Evolutionary conservation across 495 filamentous ascomycete species (phyloP).

Genomic region (Aspergillus avenaceus): DNA sequence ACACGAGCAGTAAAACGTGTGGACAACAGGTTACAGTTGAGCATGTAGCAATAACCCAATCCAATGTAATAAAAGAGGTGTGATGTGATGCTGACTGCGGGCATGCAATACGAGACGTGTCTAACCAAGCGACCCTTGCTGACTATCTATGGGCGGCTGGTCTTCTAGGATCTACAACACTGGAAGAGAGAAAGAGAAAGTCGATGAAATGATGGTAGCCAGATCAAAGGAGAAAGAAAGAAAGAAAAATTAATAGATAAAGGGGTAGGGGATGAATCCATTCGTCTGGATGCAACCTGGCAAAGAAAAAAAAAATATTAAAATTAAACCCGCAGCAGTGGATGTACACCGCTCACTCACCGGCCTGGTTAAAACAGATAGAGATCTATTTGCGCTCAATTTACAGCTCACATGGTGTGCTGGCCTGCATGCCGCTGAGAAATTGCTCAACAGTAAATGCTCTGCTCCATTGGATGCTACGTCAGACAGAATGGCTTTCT

Average conservation of each 20-base stretch:
- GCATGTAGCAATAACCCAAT: constrained; percentile 11
- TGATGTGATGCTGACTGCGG: constrained; percentile 6
- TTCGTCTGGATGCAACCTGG: neutral
- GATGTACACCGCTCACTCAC: constrained; percentile 16
- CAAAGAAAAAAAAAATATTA: too few species aligned
- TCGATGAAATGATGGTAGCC: too few species aligned
- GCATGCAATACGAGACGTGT: constrained; percentile 18
- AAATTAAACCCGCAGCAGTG: neutral
- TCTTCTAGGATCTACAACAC: neutral
- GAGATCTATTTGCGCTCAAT: constrained; percentile 12
- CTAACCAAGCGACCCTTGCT: constrained; percentile 15
- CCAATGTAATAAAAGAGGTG: constrained; percentile 1
- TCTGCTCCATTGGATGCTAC: constrained; percentile 15
- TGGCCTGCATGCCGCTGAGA: constrained; percentile 19
- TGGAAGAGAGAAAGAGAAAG: constrained; percentile 4
- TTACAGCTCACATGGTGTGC: constrained; percentile 27
- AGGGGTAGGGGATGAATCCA: neutral
- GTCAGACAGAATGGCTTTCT: constrained; percentile 13
- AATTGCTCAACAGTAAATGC: constrained; percentile 5
- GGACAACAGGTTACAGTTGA: constrained; percentile 11
- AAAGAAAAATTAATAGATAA: neutral
- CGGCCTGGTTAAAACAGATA: constrained; percentile 11
- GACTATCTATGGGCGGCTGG: constrained; percentile 1
- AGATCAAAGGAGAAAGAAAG: neutral
- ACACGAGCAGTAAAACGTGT: constrained; percentile 15